Conservation (phyloP, 305 asterid species). For the Solanum chacoense region DNA sequence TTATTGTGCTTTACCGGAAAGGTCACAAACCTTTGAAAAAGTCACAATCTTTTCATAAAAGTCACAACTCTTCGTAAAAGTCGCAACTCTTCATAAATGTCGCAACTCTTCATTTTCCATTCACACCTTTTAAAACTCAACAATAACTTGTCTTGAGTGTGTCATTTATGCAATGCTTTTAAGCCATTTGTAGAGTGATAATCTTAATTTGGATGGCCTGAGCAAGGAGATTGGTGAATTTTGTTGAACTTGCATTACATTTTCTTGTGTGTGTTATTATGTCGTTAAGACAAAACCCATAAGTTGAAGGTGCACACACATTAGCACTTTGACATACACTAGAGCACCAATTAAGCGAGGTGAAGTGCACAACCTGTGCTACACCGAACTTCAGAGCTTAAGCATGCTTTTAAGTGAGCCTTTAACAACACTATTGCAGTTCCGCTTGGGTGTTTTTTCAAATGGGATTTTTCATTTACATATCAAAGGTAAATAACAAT, state of each 20-base stretch:
- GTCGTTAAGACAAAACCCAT: neutral
- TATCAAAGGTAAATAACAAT: neutral
- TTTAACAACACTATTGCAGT: neutral
- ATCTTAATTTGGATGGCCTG: neutral
- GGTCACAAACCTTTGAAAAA: no score
- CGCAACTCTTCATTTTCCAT: no score
- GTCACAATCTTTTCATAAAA: no score
- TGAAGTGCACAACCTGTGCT: neutral
- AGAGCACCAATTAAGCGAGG: neutral
- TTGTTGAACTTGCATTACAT: neutral
- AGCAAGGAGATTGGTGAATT: neutral
- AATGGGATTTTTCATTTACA: neutral
- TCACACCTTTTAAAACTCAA: no score
- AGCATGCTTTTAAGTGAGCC: neutral
- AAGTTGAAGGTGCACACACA: neutral
- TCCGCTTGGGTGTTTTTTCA: neutral
- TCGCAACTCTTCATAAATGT: no score
- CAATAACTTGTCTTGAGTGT: neutral
- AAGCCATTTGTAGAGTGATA: neutral
- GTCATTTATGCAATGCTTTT: neutral
- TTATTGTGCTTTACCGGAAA: no score
- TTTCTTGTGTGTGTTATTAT: neutral
- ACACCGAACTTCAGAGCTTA: neutral
- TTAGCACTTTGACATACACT: neutral
- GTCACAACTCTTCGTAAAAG: no score